phyloP scores from a whole-genome alignment of 108 stramenopile genomes.

The Epithemia pelagica region DNA sequence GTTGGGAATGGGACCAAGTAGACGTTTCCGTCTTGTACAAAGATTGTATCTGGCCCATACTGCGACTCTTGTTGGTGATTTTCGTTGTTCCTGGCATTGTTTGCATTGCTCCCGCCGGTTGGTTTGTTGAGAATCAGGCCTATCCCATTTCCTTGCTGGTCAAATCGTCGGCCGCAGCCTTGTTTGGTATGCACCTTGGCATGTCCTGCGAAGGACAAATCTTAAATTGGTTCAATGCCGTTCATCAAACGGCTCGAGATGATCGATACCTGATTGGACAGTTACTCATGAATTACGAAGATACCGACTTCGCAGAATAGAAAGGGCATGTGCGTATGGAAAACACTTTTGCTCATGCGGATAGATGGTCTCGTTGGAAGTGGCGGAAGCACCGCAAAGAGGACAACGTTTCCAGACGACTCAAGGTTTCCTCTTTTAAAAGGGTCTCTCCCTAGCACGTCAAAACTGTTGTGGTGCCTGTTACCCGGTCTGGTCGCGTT shows the following conservation, averaged over 20 bases:
- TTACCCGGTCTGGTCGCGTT: no score
- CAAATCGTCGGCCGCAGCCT: not conserved
- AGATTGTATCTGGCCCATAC: constrained; percentile 52
- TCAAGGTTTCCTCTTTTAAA: no score
- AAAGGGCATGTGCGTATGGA: no score
- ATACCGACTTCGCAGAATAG: no score
- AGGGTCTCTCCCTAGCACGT: no score
- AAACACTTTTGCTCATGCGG: no score
- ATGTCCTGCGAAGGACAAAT: constrained; percentile 7
- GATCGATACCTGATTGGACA: constrained; percentile 79
- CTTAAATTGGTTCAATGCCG: constrained; percentile 59
- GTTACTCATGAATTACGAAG: constrained; percentile 57
- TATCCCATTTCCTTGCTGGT: not conserved
- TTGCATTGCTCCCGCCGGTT: not conserved
- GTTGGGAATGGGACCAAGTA: constrained; percentile 75
- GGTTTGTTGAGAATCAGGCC: not conserved
- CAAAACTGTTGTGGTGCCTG: no score
- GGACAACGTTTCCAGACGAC: no score
- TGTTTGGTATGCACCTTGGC: not conserved
- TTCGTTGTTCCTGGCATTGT: constrained; percentile 33
- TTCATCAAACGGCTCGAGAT: constrained; percentile 76
- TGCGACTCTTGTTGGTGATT: constrained; percentile 28
- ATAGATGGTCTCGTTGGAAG: no score
- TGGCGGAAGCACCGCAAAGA: no score
- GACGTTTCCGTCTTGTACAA: constrained; percentile 44